These are phyloP conservation scores for Mentha longifolia DNA, from an alignment of 257 asterid genomes.

Conservation along the genomic window DNA sequence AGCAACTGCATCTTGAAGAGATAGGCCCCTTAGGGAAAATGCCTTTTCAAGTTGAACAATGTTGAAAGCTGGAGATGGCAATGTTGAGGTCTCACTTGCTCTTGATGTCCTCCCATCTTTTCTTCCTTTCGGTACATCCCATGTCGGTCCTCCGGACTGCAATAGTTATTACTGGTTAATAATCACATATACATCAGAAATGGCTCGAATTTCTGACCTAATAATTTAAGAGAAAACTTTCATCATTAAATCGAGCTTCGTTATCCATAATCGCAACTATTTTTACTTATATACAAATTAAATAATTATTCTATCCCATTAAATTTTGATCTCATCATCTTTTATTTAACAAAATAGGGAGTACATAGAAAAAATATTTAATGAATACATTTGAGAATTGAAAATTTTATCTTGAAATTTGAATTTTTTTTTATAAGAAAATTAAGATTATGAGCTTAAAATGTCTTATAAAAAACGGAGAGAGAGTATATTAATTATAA, in stretches of 20 bases:
- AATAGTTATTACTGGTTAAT: too few species aligned
- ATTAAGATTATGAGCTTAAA: too few species aligned
- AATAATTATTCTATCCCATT: too few species aligned
- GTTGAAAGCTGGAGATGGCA: slow-evolving; percentile 74
- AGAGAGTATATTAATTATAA: too few species aligned
- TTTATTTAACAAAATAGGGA: too few species aligned
- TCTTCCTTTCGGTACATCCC: slow-evolving; percentile 84
- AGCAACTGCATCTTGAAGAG: slow-evolving; percentile 65
- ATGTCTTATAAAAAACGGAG: too few species aligned
- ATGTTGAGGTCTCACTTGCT: slow-evolving; percentile 61
- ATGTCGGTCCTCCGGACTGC: slow-evolving; percentile 81
- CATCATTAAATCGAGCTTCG: too few species aligned
- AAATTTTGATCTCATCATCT: too few species aligned
- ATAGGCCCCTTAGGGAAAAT: slow-evolving; percentile 70
- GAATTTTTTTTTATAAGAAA: too few species aligned
- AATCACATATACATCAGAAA: not conserved
- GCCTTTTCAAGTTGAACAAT: slow-evolving; percentile 61
- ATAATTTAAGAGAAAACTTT: not conserved
- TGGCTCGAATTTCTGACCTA: not conserved
- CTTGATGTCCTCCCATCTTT: slow-evolving; percentile 72
- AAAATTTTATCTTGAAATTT: too few species aligned
- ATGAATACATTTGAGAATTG: too few species aligned
- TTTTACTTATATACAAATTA: not conserved
- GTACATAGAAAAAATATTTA: too few species aligned
- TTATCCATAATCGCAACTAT: not conserved